These are phyloP conservation scores for Ambrosia trifida DNA, from an alignment of 129 eudicot species.

Conservation along the genomic window DNA sequence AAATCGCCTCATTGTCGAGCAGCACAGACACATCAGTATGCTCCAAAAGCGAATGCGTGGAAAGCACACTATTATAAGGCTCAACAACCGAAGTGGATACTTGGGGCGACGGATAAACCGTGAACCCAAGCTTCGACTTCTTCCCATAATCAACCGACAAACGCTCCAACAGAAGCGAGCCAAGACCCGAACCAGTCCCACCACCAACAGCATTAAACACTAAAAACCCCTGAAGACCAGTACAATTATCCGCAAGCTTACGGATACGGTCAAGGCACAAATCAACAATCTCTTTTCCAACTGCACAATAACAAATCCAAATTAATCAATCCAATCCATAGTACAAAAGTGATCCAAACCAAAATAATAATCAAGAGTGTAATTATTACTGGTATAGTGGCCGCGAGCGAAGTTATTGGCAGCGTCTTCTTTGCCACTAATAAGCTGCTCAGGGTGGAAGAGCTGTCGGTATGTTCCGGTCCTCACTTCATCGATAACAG, in stretches of 20 bases:
- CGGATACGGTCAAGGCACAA: slow-evolving; percentile 62
- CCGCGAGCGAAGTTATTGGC: slow-evolving; percentile 74
- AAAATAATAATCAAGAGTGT: rapidly evolving
- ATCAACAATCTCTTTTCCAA: slow-evolving; percentile 64
- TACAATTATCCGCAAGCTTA: slow-evolving; percentile 69
- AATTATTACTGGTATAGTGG: slow-evolving; percentile 56
- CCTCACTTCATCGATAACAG: slow-evolving; percentile 69
- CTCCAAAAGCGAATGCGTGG: slow-evolving; percentile 64
- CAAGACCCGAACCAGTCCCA: slow-evolving; percentile 67
- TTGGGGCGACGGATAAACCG: slow-evolving; percentile 69
- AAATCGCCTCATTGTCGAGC: slow-evolving; percentile 51
- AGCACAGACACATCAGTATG: slow-evolving; percentile 51
- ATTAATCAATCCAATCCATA: neutral
- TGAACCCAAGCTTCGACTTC: slow-evolving; percentile 32
- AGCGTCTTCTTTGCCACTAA: slow-evolving; percentile 44
- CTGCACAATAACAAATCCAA: slow-evolving; percentile 20
- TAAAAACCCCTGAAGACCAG: slow-evolving; percentile 64
- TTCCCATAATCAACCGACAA: slow-evolving; percentile 65
- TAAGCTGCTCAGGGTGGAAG: slow-evolving; percentile 13
- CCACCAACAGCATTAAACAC: slow-evolving; percentile 70
- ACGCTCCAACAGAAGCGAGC: slow-evolving; percentile 59
- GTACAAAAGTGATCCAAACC: neutral
- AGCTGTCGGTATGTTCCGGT: slow-evolving; percentile 41
- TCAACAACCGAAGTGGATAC: slow-evolving; percentile 74
- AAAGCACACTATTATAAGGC: slow-evolving; percentile 57